Percentiles rank a stretch among this genome's conserved stretches.
These are phyloP conservation scores for Cercospora berteroae DNA, from an alignment of 2,329 filamentous ascomycete genomes.

Conservation along the genomic window DNA sequence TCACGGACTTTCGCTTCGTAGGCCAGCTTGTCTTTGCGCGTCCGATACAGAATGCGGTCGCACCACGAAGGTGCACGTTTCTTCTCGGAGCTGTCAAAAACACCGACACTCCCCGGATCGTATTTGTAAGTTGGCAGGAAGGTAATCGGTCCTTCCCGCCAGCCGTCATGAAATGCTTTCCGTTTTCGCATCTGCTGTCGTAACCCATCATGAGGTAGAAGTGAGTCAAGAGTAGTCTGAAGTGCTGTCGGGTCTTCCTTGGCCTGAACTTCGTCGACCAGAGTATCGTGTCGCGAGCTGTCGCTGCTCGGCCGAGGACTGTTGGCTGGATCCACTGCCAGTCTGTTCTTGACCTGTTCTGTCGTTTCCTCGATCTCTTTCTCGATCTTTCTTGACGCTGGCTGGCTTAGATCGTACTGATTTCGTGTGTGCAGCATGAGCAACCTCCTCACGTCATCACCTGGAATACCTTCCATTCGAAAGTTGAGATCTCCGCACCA, in stretches of 20 bases:
- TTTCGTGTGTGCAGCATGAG: constrained; percentile 79
- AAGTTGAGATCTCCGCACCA: constrained; percentile 98
- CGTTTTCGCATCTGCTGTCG: constrained; percentile 67
- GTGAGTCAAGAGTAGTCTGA: constrained; percentile 80
- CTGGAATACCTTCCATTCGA: constrained; percentile 80
- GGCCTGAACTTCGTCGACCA: constrained; percentile 41
- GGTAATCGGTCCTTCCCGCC: constrained; percentile 81
- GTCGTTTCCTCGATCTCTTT: constrained; percentile 35
- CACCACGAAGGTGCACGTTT: constrained; percentile 93
- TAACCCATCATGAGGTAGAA: constrained; percentile 88
- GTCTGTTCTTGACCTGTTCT: constrained; percentile 24
- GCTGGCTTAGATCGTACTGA: constrained; percentile 62
- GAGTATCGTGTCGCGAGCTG: constrained; percentile 19
- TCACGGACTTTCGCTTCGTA: constrained; percentile 65
- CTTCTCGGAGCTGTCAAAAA: constrained; percentile 96
- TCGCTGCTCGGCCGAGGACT: constrained; percentile 19
- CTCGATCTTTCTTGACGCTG: constrained; percentile 38
- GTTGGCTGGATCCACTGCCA: constrained; percentile 14
- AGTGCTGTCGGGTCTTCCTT: constrained; percentile 79
- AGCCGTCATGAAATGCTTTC: constrained; percentile 88
- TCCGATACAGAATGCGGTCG: constrained; percentile 86
- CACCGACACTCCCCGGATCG: constrained; percentile 84
- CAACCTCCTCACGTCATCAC: constrained; percentile 82
- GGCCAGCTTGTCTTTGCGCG: constrained; percentile 63
- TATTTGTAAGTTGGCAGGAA: constrained; percentile 98